A percentile compares a stretch with the other conserved stretches of the same genome.
Evolutionary conservation across 2,329 filamentous ascomycete species (phyloP).

Genomic region (Eurotiales sp.): DNA sequence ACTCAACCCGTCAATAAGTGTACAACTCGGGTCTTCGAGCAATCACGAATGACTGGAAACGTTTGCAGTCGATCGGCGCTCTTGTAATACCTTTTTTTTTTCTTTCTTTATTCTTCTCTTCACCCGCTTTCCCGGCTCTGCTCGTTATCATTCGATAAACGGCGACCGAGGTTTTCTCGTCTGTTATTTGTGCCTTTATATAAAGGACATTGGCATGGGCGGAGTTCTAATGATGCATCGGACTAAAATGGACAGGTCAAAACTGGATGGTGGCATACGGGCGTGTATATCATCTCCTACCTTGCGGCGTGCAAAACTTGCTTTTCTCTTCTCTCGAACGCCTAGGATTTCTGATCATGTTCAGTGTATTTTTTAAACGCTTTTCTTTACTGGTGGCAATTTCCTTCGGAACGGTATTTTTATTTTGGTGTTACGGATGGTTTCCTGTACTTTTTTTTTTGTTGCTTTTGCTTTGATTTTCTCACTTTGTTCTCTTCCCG

Average conservation of each 20-base stretch:
- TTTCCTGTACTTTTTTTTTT: slow-evolving; percentile 9
- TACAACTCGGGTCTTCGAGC: slow-evolving; percentile 12
- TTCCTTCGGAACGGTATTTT: slow-evolving; percentile 6
- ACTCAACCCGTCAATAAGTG: slow-evolving; percentile 5
- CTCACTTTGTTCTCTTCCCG: slow-evolving; percentile 15
- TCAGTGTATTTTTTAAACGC: slow-evolving; percentile 18
- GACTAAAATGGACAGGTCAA: slow-evolving; percentile 32
- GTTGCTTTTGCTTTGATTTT: slow-evolving; percentile 19
- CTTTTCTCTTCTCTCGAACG: slow-evolving; percentile 23
- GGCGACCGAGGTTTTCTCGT: slow-evolving; percentile 19
- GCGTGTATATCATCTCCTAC: slow-evolving; percentile 25
- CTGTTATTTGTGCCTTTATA: slow-evolving; percentile 21
- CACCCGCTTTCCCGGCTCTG: not conserved
- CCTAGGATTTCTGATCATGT: slow-evolving; percentile 23
- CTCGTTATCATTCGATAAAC: slow-evolving; percentile 11
- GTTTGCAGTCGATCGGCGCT: not conserved
- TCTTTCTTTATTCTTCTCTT: not conserved
- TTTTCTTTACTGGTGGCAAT: slow-evolving; percentile 10
- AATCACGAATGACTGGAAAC: slow-evolving; percentile 11
- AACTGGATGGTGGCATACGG: slow-evolving; percentile 26
- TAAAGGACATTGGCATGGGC: slow-evolving; percentile 33
- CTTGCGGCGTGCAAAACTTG: slow-evolving; percentile 28
- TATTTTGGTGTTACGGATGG: slow-evolving; percentile 12
- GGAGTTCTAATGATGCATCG: slow-evolving; percentile 39
- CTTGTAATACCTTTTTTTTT: slow-evolving; percentile 2